Percentiles rank a stretch among this genome's conserved stretches.
phyloP scores from a whole-genome alignment of 306 rosid species.

The Inga leiocalycina region DNA sequence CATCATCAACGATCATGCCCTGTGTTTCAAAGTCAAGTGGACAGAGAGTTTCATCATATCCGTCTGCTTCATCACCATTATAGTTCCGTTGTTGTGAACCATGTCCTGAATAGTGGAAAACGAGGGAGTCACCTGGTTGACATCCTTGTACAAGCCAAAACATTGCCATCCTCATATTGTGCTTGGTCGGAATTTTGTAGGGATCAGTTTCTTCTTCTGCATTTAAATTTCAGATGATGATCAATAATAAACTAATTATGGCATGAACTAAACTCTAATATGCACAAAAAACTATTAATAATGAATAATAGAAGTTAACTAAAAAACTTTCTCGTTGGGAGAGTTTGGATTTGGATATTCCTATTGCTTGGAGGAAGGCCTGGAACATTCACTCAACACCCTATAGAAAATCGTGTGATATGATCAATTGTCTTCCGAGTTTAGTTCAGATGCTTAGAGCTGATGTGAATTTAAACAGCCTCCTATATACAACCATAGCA shows the following conservation, averaged over 20 bases:
- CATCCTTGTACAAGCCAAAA: conserved; percentile 97
- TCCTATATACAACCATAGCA: neutral
- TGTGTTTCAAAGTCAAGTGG: conserved; percentile 97
- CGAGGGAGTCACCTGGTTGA: conserved; percentile 90
- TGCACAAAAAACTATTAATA: conserved; percentile 6
- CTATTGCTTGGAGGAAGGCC: neutral
- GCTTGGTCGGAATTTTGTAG: conserved; percentile 67
- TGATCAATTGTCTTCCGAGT: neutral
- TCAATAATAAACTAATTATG: neutral
- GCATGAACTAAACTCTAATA: neutral
- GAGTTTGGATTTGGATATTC: neutral
- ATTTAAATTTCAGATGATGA: conserved; percentile 35
- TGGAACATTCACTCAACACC: neutral
- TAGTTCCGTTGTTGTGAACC: conserved; percentile 92
- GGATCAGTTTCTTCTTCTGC: conserved; percentile 98
- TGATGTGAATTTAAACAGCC: neutral
- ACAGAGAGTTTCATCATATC: conserved; percentile 93
- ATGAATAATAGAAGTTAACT: neutral
- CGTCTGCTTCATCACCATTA: conserved; percentile 91
- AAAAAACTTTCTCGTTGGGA: neutral
- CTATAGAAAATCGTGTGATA: neutral
- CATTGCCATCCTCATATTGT: conserved; percentile 94
- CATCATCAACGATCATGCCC: conserved; percentile 99
- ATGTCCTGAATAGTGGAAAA: conserved; percentile 99
- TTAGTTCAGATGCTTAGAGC: neutral